Base-by-base conservation (phyloP, 2,329 filamentous ascomycete genomes). In the Chrysoporthe austroafricana region DNA sequence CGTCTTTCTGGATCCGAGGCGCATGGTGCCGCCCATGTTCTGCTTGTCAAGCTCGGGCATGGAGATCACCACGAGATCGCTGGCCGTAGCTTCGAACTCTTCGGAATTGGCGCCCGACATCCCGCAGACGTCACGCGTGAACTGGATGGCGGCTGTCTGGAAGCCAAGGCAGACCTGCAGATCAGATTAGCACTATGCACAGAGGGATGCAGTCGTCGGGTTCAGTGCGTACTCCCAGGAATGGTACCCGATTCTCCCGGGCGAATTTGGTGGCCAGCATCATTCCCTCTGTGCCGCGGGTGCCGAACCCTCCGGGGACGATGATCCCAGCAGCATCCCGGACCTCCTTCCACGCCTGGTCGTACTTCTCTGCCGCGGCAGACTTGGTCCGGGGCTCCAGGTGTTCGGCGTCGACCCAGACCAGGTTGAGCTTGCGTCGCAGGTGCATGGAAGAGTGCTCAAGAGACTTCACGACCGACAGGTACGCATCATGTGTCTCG, bases 361-460 rank as follows among this genome's bases (percentile, higher is more conserved):
- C 90, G 80, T 88, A 97, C 69, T 89, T 86, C 57, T 89, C 88
- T 0, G 93, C 92, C 39, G 91, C 86, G 4, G 78, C 81, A 36
- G 85, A 79, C 69, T 86, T 82, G 56, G 85, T 88, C 26, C 84
- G 81, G 3, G 88, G 83, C 79, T 98, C 95, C 6, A 99, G 87
- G 73, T 96, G 86, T 73, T 92, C 89, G 0, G 95, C 88, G 76
- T 98, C 94, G 50, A 98, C 90, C 87, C 90, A 96, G 64, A 91
- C 84, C 50, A 98, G 83, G 70, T 94, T 89, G 54, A 98, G 84
- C 78, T 93, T 94, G 73, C 89, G 87, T 63, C 86, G 84, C 79
- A 94, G 96, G 69, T 88, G 88, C 94, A 98, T 97, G 5, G 94
- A 90, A 1, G 92, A 88, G 79, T 98, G 95, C 80, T 98, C 95